Evolutionary conservation across 768 basidiomycete species (phyloP), one percentile per base, ranked within the genome.

Genomic region (Lactarius deliciosus): DNA sequence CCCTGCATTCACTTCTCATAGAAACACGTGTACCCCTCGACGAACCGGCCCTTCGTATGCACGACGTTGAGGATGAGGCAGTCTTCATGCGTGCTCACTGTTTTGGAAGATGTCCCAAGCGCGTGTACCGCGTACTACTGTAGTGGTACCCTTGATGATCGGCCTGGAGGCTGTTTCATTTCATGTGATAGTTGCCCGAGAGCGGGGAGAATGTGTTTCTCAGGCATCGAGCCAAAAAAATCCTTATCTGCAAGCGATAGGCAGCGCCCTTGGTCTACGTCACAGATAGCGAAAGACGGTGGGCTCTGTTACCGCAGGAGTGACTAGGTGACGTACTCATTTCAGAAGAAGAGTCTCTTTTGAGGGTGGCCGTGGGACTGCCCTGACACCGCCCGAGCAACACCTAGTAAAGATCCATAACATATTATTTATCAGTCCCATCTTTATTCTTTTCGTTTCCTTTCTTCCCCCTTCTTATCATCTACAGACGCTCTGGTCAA

Each of bases 11-110:
- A 28, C 34, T 25, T 66, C 65, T 58, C 57, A 43, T 40, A 16
- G 59, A 60, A 67, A 63, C 66, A 67, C 66, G 58, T 67, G 66
- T 56, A 60, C 6, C 30, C 65, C 65, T 66, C 65, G 34, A 63
- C 28, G 56, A 43, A 63, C 3, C 66, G 16, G 58, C 34, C 57
- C 57, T 59, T 45, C 10, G 25, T 54, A 43, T 15, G 65, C 50
- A 22, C 61, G 50, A 38, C 16, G 32, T 57, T 15, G 61, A 54
- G 50, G 22, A 66, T 53, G 47, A 54, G 65, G 57, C 32, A 28
- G 25, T 34, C 28, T 53, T 59, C 56, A 62, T 63, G 28, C 34
- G 57, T 18, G 38, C 15, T 32, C n/a, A 54, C 61, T 13, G 56
- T 40, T 58, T 45, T 63, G 22, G 57, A 53, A 25, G 47, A 41